These are phyloP conservation scores for Endotrypanum monterogeii DNA, from an alignment of 208 protist genomes.

Conservation along the genomic window DNA sequence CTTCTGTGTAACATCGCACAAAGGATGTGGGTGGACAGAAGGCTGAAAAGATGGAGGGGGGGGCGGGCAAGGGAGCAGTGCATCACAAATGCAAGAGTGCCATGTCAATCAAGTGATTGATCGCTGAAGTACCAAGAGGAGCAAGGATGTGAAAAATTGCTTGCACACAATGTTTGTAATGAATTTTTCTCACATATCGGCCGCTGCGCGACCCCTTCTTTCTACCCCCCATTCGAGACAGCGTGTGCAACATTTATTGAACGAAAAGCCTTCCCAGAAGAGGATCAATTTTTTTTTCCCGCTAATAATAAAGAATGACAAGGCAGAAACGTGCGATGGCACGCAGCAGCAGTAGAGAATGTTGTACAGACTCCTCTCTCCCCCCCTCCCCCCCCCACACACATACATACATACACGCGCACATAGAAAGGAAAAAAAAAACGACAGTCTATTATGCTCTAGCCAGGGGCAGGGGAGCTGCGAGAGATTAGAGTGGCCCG, in stretches of 20 bases:
- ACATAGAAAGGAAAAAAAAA: neutral
- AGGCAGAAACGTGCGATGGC: neutral
- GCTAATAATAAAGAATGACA: neutral
- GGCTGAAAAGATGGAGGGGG: neutral
- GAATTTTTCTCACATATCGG: neutral
- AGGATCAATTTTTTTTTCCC: no score
- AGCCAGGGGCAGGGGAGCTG: slow-evolving; percentile 68
- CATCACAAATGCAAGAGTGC: neutral
- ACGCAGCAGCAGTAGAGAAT: neutral
- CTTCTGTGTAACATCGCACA: neutral
- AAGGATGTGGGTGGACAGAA: neutral
- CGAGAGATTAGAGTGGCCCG: slow-evolving; percentile 57
- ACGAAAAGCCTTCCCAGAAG: neutral
- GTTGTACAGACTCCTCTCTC: no score
- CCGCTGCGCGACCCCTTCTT: neutral
- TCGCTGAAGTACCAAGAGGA: neutral
- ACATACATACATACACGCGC: neutral
- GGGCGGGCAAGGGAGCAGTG: neutral
- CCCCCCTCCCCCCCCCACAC: neutral
- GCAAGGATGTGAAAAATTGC: no score
- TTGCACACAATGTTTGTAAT: neutral
- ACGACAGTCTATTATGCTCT: neutral
- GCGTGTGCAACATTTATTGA: neutral
- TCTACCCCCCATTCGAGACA: neutral
- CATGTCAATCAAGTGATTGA: neutral